Base-by-base conservation (phyloP, 345 rosid genomes). In the Salix caprea region DNA sequence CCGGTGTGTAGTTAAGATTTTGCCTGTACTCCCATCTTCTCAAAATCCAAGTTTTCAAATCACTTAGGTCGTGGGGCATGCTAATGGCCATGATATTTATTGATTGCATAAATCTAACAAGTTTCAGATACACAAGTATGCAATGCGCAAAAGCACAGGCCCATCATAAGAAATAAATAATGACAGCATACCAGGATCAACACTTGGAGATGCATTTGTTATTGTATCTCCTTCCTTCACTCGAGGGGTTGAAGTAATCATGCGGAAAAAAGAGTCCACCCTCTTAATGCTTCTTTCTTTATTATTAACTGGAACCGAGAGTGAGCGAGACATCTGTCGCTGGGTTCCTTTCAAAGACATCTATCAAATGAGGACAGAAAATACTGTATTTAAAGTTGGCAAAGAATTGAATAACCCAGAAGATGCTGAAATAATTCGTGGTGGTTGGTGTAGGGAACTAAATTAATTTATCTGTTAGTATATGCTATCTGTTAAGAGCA, bases 261-360 rank as follows among this genome's bases (percentile, higher is more conserved):
- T 88, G 36, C 99, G 87, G 83, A 95, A 95, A 89, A 95, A 91
- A 13, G 97, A 93, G 78, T 95, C 97, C 90, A 84, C 88, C 87
- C 94, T 88, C 84, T 81, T 88, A 23, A 91, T 70, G 72, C 86
- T 87, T 86, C 75, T 66, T 65, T 93, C 97, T 81, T 95, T 95
- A 75, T 74, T 76, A 81, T 84, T 81, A 50, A 87, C 80, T 42
- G 99, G 99, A 69, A 93, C 93, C 46, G 99, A 96, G 69, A 91
- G 91, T 26, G 99, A 93, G 15, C 98, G 93, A 70, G 83, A 70
- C 79, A 96, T 91, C 76, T 84, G 79, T 39, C 67, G 70, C 67
- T 52, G 83, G 19, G 75, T 68, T 32, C 84, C 97, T 80, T 89
- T 91, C 83, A 80, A 77, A 82, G 82, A 69, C 54, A 75, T 74